Evolutionary conservation across 164 flowering plant species (phyloP).

Genomic region (Kalanchoe fedtschenkoi): DNA sequence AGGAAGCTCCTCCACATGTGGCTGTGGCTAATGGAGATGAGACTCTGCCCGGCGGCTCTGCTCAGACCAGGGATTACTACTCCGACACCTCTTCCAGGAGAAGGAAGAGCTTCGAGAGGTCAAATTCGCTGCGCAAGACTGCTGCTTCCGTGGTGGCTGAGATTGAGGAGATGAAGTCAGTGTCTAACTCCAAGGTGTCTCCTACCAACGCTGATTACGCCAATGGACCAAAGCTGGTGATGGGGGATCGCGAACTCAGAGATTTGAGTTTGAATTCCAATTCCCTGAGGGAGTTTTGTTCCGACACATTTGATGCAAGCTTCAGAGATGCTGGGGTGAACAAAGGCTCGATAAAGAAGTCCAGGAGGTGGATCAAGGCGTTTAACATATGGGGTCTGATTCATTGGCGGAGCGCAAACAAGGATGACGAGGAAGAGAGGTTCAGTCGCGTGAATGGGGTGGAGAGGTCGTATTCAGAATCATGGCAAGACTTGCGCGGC

Average conservation of each 20-base stretch:
- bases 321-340: constrained; percentile 35
- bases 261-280: constrained; percentile 55
- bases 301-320: constrained; percentile 51
- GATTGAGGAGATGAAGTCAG: constrained; percentile 48
- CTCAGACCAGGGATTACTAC: constrained; percentile 87
- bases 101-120: constrained; percentile 71
- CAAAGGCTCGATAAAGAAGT: constrained; percentile 48
- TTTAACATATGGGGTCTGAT: constrained; percentile 90
- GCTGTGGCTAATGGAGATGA: constrained; percentile 35
- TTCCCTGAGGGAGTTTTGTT: constrained; percentile 62
- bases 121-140: constrained; percentile 54
- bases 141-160: constrained; percentile 66
- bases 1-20: constrained; percentile 33
- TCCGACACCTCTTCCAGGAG: constrained; percentile 62
- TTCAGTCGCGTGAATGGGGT: constrained; percentile 52
- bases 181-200: constrained; percentile 48
- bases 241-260: constrained; percentile 29
- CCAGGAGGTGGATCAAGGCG: constrained; percentile 64
- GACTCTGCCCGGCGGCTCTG: constrained; percentile 64
- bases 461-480: constrained; percentile 73
- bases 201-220: constrained; percentile 29
- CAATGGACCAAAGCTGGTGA: constrained; percentile 23
- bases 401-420: constrained; percentile 36
- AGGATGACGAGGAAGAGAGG: constrained; percentile 66
- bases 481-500: constrained; percentile 69